Evolutionary conservation across 2,329 filamentous ascomycete genomes (phyloP), one percentile per base, ranked within the genome.

Genomic region (Cordyceps militaris): DNA sequence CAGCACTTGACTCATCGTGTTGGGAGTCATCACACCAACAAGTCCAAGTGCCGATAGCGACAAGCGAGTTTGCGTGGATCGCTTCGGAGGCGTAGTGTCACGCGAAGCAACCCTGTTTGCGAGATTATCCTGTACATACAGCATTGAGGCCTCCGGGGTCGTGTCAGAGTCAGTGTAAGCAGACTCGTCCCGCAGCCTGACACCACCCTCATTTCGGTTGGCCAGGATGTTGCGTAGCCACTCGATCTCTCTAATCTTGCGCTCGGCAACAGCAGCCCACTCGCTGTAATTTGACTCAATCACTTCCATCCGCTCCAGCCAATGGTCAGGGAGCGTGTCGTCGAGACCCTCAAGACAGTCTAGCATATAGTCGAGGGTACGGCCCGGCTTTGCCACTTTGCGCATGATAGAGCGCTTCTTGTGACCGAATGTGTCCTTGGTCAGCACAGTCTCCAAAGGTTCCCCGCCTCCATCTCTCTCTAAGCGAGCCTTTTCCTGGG

Each of bases 281-380:
- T 85, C 81, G 8, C 85, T 83, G 70, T 93, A 96, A 30, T 86
- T 82, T 11, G 80, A 76, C 70, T 99, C 94, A 4, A 95, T 76
- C 0, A 74, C 73, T 69, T 97, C 94, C 74, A 97, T 87, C 4
- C 86, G 81, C 65, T 96, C 90, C 57, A 97, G 83, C 94, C 93
- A 99, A 28, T 76, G 70, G 42, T 95, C 88, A 0, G 94, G 94
- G 10, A 99, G 75, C 0, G 88, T 90, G 66, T 99, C 94, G 44
- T 87, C 79, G 56, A 85, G 79, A 1, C 91, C 92, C 70, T 97
- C 94, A 2, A 97, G 78, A 32, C 83, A 80, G 71, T 99, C 92
- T 14, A 99, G 79, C 81, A 97, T 91, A 52, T 80, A 83, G 69
- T 99, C 94, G 61, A 97, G 78, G 40, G 85, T 80, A 49, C 81